phyloP scores from a whole-genome alignment of 2,329 filamentous ascomycete genomes.

The Plectosphaerella sp. region DNA sequence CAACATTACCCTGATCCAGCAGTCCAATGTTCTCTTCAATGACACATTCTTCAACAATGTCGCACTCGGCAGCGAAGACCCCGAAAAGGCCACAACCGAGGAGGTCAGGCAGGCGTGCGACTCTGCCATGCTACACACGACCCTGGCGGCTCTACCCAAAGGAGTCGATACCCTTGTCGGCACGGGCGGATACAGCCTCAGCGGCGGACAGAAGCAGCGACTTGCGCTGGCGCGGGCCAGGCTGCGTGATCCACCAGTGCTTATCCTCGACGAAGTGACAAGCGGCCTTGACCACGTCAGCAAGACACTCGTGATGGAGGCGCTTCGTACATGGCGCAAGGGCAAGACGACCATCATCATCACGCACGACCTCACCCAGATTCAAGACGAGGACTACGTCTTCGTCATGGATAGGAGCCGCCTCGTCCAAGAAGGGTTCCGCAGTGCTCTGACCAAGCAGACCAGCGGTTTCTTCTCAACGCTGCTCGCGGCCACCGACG shows the following conservation, averaged over 20 bases:
- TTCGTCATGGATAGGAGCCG: conserved; percentile 71
- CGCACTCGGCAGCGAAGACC: conserved; percentile 58
- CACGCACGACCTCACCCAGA: conserved; percentile 82
- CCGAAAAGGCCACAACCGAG: conserved; percentile 40
- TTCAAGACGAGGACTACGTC: conserved; percentile 67
- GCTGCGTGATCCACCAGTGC: conserved; percentile 70
- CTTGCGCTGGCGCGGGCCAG: conserved; percentile 75
- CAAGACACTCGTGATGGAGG: conserved; percentile 64
- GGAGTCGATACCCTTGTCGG: conserved; percentile 72
- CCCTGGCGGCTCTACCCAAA: conserved; percentile 60
- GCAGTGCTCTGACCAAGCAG: conserved; percentile 46
- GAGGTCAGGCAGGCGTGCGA: conserved; percentile 60
- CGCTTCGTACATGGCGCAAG: conserved; percentile 70
- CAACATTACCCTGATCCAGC: conserved; percentile 78
- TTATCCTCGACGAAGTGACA: conserved; percentile 86
- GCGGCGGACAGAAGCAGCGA: conserved; percentile 81
- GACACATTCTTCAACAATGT: conserved; percentile 78
- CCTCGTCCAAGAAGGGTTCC: conserved; percentile 66
- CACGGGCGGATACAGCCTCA: conserved; percentile 64
- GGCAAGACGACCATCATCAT: conserved; percentile 89
- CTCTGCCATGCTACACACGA: conserved; percentile 64
- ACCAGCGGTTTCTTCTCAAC: conserved; percentile 41
- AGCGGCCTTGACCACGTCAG: conserved; percentile 78
- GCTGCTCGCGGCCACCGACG: conserved; percentile 23
- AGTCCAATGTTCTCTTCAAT: conserved; percentile 75